These are phyloP conservation scores for Starmera quercuum DNA, from an alignment of 805 yeast genomes.

Conservation along the genomic window DNA sequence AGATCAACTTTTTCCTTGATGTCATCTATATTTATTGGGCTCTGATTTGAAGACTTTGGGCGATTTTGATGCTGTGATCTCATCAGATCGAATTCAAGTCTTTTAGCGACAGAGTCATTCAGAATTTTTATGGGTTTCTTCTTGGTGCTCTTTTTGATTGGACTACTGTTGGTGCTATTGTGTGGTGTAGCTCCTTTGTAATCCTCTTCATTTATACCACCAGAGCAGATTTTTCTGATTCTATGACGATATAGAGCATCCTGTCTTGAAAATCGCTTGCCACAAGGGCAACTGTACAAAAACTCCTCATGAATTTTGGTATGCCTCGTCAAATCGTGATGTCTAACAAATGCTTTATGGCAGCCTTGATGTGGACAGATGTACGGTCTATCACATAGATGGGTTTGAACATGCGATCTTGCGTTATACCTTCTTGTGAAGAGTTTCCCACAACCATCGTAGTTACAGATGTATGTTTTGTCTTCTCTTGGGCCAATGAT, in stretches of 20 bases:
- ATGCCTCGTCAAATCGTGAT: slow-evolving; percentile 90
- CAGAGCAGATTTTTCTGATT: slow-evolving; percentile 71
- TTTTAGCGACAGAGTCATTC: slow-evolving; percentile 16
- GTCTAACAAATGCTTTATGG: slow-evolving; percentile 83
- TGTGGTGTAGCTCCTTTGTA: background rate
- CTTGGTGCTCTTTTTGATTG: slow-evolving; percentile 1
- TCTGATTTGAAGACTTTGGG: background rate
- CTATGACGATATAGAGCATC: slow-evolving; percentile 85
- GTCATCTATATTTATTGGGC: background rate
- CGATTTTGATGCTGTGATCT: background rate
- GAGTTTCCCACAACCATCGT: slow-evolving; percentile 68
- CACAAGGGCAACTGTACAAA: slow-evolving; percentile 76
- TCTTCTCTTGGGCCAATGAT: slow-evolving; percentile 74
- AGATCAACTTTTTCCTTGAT: background rate
- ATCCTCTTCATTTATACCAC: slow-evolving; percentile 39
- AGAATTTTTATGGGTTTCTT: slow-evolving; percentile 4
- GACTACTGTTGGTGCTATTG: background rate
- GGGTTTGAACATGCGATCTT: slow-evolving; percentile 94
- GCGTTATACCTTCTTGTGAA: slow-evolving; percentile 88
- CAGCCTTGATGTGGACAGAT: slow-evolving; percentile 59
- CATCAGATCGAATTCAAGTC: slow-evolving; percentile 12
- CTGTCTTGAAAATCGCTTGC: slow-evolving; percentile 84
- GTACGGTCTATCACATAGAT: slow-evolving; percentile 89
- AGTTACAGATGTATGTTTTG: slow-evolving; percentile 67
- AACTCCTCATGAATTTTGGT: slow-evolving; percentile 77